phyloP scores from a whole-genome alignment of 163 green algal genomes.

The Prototheca cutis region DNA sequence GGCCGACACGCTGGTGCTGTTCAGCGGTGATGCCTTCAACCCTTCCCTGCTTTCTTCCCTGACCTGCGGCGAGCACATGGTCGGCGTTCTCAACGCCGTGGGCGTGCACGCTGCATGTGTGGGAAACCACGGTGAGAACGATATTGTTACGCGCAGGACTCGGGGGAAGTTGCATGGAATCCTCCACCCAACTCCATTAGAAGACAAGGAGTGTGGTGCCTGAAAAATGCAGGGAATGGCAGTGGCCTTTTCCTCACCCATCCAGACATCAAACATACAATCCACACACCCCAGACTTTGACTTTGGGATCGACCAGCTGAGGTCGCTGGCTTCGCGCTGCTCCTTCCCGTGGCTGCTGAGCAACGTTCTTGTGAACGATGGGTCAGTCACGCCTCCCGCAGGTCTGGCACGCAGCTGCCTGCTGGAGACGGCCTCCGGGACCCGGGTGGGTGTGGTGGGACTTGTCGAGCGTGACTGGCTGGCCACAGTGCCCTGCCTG shows the following conservation, averaged over 20 bases:
- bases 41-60: constrained; percentile 53
- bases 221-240: no score
- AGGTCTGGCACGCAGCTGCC: constrained; percentile 8
- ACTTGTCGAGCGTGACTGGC: constrained; percentile 64
- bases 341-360: constrained; percentile 69
- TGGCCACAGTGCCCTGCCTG: constrained; percentile 49
- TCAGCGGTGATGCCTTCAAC: constrained; percentile 63
- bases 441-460: constrained; percentile 54
- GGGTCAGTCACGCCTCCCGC: no score
- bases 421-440: constrained; percentile 29
- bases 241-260: no score
- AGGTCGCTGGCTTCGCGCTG: constrained; percentile 26
- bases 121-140: constrained; percentile 53
- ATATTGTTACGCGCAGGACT: neutral
- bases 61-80: constrained; percentile 66
- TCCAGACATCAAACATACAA: no score
- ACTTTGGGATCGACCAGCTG: constrained; percentile 46
- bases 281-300: constrained; percentile 29
- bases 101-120: constrained; percentile 48
- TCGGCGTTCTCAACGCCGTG: constrained; percentile 53
- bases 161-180: no score
- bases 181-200: no score
- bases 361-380: constrained; percentile 64
- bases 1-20: constrained; percentile 54
- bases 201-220: no score